phyloP scores from a whole-genome alignment of 805 yeast genomes.

The Candida taoyuanica region DNA sequence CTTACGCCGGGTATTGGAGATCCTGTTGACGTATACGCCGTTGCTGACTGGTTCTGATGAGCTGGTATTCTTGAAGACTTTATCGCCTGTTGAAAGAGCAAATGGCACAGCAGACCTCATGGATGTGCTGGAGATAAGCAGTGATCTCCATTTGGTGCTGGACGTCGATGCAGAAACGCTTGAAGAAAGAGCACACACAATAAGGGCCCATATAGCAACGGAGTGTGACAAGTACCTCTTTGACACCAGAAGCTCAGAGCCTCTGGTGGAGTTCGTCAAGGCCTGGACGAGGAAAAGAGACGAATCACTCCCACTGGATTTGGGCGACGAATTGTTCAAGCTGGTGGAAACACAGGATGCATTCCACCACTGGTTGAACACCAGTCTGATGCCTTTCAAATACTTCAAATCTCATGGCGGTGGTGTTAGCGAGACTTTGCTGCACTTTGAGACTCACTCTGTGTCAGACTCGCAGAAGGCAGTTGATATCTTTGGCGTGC shows the following conservation, averaged over 20 bases:
- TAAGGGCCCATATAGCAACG: neutral
- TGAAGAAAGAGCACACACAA: slow-evolving; percentile 3
- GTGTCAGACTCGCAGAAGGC: slow-evolving; percentile 4
- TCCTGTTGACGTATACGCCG: slow-evolving; percentile 13
- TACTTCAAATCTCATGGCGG: slow-evolving; percentile 17
- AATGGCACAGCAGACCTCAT: slow-evolving; percentile 1
- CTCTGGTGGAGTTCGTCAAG: slow-evolving; percentile 10
- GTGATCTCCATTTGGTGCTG: slow-evolving; percentile 2
- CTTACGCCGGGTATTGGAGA: slow-evolving; percentile 2
- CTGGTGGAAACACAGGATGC: slow-evolving; percentile 1
- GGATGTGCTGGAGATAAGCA: slow-evolving; percentile 1
- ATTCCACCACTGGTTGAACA: slow-evolving; percentile 26
- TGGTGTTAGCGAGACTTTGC: neutral
- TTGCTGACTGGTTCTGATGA: slow-evolving; percentile 6
- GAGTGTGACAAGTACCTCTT: slow-evolving; percentile 4
- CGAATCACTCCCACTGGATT: neutral
- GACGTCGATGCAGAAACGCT: slow-evolving; percentile 6
- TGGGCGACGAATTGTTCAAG: slow-evolving; percentile 25
- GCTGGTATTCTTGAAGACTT: slow-evolving; percentile 6
- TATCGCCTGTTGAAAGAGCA: neutral
- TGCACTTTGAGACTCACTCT: slow-evolving; percentile 1
- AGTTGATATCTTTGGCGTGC: neutral
- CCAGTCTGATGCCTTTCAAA: slow-evolving; percentile 28
- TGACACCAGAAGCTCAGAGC: neutral
- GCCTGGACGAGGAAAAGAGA: slow-evolving; percentile 9